Percentiles rank a stretch among this genome's conserved stretches.
phyloP scores from a whole-genome alignment of 768 basidiomycete genomes.

The Epithele typhae region DNA sequence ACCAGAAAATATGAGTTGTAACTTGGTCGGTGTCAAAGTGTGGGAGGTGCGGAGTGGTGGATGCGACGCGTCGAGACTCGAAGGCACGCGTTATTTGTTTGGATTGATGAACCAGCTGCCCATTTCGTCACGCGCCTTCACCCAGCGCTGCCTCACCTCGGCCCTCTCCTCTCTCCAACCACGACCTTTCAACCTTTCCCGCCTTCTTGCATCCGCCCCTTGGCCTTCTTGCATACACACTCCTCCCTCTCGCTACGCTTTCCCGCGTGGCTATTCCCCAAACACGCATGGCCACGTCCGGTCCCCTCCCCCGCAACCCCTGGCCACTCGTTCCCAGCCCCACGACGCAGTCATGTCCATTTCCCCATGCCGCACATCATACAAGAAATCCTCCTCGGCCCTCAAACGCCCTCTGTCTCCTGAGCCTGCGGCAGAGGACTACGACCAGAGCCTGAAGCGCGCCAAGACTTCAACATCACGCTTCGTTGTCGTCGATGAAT shows the following conservation, averaged over 20 bases:
- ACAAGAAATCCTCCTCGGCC: slow-evolving; percentile 25
- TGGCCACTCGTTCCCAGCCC: slow-evolving; percentile 36
- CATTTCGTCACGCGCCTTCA: slow-evolving; percentile 15
- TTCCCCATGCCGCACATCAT: slow-evolving; percentile 25
- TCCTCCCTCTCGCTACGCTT: neutral
- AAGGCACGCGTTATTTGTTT: slow-evolving; percentile 17
- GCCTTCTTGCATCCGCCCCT: neutral
- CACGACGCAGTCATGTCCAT: slow-evolving; percentile 31
- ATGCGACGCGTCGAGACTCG: slow-evolving; percentile 3
- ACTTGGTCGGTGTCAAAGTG: too few species aligned
- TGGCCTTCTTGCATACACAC: slow-evolving; percentile 18
- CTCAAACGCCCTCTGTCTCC: slow-evolving; percentile 50
- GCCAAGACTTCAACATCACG: slow-evolving; percentile 27
- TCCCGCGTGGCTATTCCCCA: too few species aligned
- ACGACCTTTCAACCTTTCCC: slow-evolving; percentile 1
- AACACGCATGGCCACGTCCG: slow-evolving; percentile 13
- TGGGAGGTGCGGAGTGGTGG: too few species aligned
- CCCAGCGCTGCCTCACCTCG: slow-evolving; percentile 1
- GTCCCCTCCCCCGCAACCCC: slow-evolving; percentile 47
- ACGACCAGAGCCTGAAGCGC: slow-evolving; percentile 38
- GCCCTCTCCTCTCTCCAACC: neutral
- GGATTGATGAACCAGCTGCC: slow-evolving; percentile 15
- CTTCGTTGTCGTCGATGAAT: slow-evolving; percentile 2
- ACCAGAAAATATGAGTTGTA: too few species aligned
- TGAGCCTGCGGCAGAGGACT: slow-evolving; percentile 35